Percentiles rank a stretch among this genome's conserved stretches.
Conservation (phyloP, 2,329 filamentous ascomycete genomes). For the Xylaria hypoxylon region DNA sequence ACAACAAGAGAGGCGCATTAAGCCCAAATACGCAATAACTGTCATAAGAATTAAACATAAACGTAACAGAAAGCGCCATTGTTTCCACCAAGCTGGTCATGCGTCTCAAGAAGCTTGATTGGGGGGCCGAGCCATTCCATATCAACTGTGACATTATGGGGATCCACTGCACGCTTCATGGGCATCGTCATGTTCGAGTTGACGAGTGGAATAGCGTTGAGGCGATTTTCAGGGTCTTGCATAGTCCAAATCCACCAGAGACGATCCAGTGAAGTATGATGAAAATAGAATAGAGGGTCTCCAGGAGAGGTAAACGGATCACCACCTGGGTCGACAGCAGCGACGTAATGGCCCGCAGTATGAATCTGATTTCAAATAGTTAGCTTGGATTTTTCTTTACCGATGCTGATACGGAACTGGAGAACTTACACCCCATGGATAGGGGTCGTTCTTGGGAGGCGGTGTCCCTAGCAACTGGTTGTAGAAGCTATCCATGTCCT, state of each 20-base stretch:
- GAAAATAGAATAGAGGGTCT: conserved; percentile 57
- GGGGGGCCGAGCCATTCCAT: conserved; percentile 49
- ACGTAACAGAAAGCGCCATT: conserved; percentile 48
- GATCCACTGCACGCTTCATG: conserved; percentile 41
- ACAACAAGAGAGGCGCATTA: background rate
- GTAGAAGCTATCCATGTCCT: conserved; percentile 56
- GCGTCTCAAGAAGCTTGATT: conserved; percentile 47
- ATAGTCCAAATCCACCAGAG: conserved; percentile 59
- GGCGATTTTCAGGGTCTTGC: conserved; percentile 52
- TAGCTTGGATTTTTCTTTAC: conserved; percentile 22
- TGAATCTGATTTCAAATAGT: conserved; percentile 48
- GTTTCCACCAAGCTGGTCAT: conserved; percentile 48
- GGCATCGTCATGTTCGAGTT: conserved; percentile 44
- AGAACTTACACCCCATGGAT: conserved; percentile 54
- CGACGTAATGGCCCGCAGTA: conserved; percentile 54
- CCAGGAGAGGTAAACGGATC: conserved; percentile 54
- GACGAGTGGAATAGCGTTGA: conserved; percentile 48
- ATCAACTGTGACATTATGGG: conserved; percentile 43
- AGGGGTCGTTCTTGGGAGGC: conserved; percentile 50
- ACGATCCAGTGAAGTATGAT: conserved; percentile 54
- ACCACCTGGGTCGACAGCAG: conserved; percentile 54
- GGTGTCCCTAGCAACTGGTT: conserved; percentile 55
- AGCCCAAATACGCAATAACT: background rate
- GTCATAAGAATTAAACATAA: conserved; percentile 42
- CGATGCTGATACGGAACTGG: background rate